Base-by-base conservation (phyloP, 306 rosid species). In the Canavalia ensiformis region DNA sequence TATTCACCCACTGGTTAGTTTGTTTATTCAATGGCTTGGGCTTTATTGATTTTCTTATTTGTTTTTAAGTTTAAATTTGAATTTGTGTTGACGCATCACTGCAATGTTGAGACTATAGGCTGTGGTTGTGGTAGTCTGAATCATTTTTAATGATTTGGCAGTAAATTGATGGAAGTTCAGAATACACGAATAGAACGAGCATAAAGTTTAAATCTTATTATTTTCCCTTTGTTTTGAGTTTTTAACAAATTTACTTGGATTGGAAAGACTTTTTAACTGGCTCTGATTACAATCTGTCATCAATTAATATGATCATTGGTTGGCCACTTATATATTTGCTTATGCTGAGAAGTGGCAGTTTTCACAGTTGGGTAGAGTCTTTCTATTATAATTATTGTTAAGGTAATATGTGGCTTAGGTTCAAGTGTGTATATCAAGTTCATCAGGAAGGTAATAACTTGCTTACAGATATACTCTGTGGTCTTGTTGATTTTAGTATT, bases 1-100 rank as follows among this genome's bases (percentile, higher is more conserved):
- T 81, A 58, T 91, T 79, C 99, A 95, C 88, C 99, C 99, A 58
- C 78, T 95, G 87, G 99, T 95, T 64, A 83, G 94, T 84, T 69
- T 64, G 84, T 83, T 74, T 72, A 86, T 77, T 68, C 51, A 35
- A 63, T 57, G 45, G 46, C 6, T 60, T 60, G 68, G 42, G 6
- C 10, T 18, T 1, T 28, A n/a, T 44, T 7, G 39, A 12, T 5
- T 31, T 5, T 37, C 1, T 25, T 9, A 7, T 33, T 4, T 6
- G 1, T 37, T 39, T 13, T 6, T 5, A 5, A 13, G 49, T 7
- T 37, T 37, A 3, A 7, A 44, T 8, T 31, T 70, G 57, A 12
- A 31, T 47, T 49, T 41, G 55, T 11, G 18, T 29, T 67, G 12
- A 55, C 10, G 3, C 35, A 66, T 18, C 6, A 7, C 50, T 64